phyloP scores from a whole-genome alignment of 345 rosid genomes.

The Alliaria petiolata region DNA sequence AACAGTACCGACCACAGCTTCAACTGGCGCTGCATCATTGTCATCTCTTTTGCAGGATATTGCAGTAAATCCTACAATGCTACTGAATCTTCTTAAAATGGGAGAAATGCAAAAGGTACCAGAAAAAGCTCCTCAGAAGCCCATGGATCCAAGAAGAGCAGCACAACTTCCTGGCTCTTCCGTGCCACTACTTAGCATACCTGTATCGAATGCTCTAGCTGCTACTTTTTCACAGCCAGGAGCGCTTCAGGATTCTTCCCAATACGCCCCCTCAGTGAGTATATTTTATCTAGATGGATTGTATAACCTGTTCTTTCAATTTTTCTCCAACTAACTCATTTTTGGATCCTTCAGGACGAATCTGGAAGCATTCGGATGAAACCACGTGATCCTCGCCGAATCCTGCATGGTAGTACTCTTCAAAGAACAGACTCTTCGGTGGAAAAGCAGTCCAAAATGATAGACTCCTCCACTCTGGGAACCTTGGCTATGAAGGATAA shows the following conservation, averaged over 20 bases:
- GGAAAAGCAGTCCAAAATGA: constrained; percentile 51
- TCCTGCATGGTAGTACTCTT: constrained; percentile 54
- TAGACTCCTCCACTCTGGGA: constrained; percentile 31
- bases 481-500: constrained; percentile 35
- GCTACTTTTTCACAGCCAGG: constrained; percentile 48
- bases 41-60: constrained; percentile 64
- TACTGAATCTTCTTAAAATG: constrained; percentile 65
- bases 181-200: constrained; percentile 27
- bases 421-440: constrained; percentile 48
- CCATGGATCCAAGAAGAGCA: constrained; percentile 35
- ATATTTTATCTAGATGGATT: constrained; percentile 5
- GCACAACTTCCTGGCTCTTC: constrained; percentile 41
- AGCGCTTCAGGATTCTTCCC: constrained; percentile 43
- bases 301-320: neutral
- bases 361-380: constrained; percentile 79
- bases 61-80: constrained; percentile 70
- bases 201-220: constrained; percentile 39
- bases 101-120: constrained; percentile 60
- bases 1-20: constrained; percentile 27
- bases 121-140: constrained; percentile 36
- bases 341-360: constrained; percentile 52
- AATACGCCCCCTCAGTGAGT: constrained; percentile 43
- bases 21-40: constrained; percentile 35
- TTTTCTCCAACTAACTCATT: constrained; percentile 5
- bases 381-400: constrained; percentile 97